A percentile compares a stretch with the other conserved stretches of the same genome.
Evolutionary conservation across 1,284 basidiomycete genomes (phyloP).

Genomic region (Phellopilus nigrolimitatus): DNA sequence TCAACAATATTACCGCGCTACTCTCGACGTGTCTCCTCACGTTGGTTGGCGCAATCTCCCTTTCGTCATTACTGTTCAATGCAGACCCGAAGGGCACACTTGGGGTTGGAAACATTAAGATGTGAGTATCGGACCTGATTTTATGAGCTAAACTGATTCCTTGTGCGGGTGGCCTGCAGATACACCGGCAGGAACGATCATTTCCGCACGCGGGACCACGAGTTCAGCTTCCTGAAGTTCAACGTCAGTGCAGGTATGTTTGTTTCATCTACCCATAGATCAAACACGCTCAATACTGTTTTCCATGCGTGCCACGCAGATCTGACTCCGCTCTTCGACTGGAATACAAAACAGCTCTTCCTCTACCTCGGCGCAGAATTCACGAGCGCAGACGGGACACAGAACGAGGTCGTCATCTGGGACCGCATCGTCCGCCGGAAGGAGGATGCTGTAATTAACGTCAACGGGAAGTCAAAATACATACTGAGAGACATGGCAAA

Average conservation of each 20-base stretch:
- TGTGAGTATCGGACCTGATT: conserved; percentile 43
- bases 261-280: conserved; percentile 6
- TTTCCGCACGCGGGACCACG: conserved; percentile 55
- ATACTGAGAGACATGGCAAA: conserved; percentile 72
- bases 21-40: conserved; percentile 77
- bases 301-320: conserved; percentile 41
- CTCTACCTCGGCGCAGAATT: conserved; percentile 81
- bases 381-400: conserved; percentile 63
- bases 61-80: conserved; percentile 64
- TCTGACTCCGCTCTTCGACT: conserved; percentile 77
- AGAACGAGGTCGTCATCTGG: conserved; percentile 87
- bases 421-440: conserved; percentile 81
- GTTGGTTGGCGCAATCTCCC: conserved; percentile 67
- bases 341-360: conserved; percentile 94
- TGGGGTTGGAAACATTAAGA: conserved; percentile 58
- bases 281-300: neutral
- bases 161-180: conserved; percentile 29
- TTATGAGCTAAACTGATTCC: neutral
- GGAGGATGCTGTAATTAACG: conserved; percentile 66
- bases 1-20: conserved; percentile 71
- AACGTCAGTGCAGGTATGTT: conserved; percentile 68
- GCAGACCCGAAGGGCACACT: conserved; percentile 55
- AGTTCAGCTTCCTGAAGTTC: conserved; percentile 74
- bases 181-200: conserved; percentile 51
- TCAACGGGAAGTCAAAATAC: conserved; percentile 78